These are phyloP conservation scores for Stagonosporopsis tanaceti DNA, from an alignment of 2,329 filamentous ascomycete genomes.

Conservation along the genomic window DNA sequence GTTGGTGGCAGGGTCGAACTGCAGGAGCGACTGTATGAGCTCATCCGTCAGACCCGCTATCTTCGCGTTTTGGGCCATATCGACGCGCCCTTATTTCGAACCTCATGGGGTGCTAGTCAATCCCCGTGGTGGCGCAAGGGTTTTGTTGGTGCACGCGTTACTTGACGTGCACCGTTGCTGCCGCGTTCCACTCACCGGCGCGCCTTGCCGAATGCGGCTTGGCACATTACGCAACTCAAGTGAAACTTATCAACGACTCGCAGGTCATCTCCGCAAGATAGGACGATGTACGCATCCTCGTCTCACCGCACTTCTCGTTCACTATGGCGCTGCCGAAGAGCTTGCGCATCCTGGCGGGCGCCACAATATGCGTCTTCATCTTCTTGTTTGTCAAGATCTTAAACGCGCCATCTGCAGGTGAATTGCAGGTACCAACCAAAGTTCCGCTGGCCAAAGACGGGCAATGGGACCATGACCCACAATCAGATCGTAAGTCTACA, in stretches of 20 bases:
- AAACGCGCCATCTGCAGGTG: conserved; percentile 61
- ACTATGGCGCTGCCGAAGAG: conserved; percentile 86
- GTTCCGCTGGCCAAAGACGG: conserved; percentile 54
- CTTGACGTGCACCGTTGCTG: conserved; percentile 13
- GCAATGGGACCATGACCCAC: conserved; percentile 80
- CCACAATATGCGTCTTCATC: conserved; percentile 75
- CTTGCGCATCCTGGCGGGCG: conserved; percentile 78
- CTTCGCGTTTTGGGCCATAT: conserved; percentile 75
- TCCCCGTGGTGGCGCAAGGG: conserved; percentile 6
- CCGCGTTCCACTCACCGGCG: conserved; percentile 17
- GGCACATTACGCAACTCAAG: conserved; percentile 20
- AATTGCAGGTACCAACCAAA: conserved; percentile 46
- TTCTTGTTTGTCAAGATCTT: conserved; percentile 82
- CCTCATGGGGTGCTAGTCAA: background rate
- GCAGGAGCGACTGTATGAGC: conserved; percentile 71
- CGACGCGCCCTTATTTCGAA: conserved; percentile 15
- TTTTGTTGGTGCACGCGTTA: conserved; percentile 19
- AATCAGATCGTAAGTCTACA: conserved; percentile 77
- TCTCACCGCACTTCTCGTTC: conserved; percentile 14
- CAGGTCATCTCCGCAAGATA: conserved; percentile 8
- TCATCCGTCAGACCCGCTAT: conserved; percentile 73
- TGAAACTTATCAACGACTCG: conserved; percentile 20
- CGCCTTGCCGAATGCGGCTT: conserved; percentile 15
- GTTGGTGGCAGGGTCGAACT: conserved; percentile 51
- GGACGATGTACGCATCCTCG: conserved; percentile 13